These are phyloP conservation scores for Aspergillus arachidicola DNA, from an alignment of 2,329 filamentous ascomycete genomes.

Conservation along the genomic window DNA sequence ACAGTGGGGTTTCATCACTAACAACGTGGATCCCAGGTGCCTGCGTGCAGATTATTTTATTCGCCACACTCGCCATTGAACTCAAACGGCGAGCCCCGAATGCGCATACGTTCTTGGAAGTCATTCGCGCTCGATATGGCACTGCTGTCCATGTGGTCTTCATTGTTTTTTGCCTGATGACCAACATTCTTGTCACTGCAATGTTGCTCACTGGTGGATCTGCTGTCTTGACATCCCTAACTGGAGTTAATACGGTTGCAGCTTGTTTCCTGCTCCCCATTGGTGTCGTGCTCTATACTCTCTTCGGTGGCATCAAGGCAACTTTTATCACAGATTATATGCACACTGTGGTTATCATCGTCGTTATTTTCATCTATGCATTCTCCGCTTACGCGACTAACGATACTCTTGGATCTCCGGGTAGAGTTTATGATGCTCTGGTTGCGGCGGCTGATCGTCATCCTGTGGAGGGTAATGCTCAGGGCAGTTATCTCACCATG, in stretches of 20 bases:
- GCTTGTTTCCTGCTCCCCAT: constrained; percentile 82
- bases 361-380: constrained; percentile 84
- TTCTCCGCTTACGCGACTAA: constrained; percentile 80
- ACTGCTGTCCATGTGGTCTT: constrained; percentile 73
- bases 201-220: constrained; percentile 86
- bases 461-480: constrained; percentile 77
- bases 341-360: constrained; percentile 72
- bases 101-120: constrained; percentile 82
- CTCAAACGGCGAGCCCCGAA: constrained; percentile 85
- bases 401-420: constrained; percentile 71
- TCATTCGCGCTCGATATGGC: constrained; percentile 80
- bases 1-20: not conserved
- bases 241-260: constrained; percentile 74
- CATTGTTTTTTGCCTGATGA: constrained; percentile 79
- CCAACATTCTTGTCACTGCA: constrained; percentile 83
- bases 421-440: constrained; percentile 76
- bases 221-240: constrained; percentile 71
- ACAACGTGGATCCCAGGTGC: constrained; percentile 51
- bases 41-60: constrained; percentile 84
- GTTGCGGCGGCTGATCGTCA: constrained; percentile 68
- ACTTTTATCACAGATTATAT: constrained; percentile 85
- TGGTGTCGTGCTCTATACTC: constrained; percentile 79
- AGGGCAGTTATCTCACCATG: constrained; percentile 88
- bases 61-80: constrained; percentile 88
- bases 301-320: constrained; percentile 76